phyloP scores from a whole-genome alignment of 768 basidiomycete genomes.

The Lentinula lateritia region DNA sequence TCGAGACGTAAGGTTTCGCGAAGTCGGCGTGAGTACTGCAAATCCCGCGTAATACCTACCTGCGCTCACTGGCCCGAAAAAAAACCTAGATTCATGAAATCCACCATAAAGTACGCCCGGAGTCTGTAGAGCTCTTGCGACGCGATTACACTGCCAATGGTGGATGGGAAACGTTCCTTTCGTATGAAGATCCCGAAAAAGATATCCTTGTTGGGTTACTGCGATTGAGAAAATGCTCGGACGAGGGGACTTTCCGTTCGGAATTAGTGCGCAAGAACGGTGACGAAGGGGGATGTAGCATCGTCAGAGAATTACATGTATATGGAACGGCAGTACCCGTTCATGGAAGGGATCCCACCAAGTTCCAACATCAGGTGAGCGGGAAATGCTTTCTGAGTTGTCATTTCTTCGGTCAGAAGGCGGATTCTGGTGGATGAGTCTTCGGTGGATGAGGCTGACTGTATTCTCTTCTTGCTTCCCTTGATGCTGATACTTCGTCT shows the following conservation, averaged over 20 bases:
- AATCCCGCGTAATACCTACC: not conserved
- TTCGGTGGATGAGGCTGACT: not conserved
- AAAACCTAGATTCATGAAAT: slow-evolving; percentile 87
- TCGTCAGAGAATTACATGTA: slow-evolving; percentile 94
- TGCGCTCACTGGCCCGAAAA: not conserved
- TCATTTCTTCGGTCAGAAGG: not conserved
- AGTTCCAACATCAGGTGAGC: slow-evolving; percentile 89
- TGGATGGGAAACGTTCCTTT: slow-evolving; percentile 99
- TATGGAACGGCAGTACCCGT: slow-evolving; percentile 98
- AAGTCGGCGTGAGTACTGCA: slow-evolving; percentile 78
- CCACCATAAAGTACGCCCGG: slow-evolving; percentile 94
- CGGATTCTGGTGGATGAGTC: not conserved
- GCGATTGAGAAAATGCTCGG: slow-evolving; percentile 89
- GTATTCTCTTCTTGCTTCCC: not conserved
- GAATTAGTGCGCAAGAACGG: slow-evolving; percentile 73
- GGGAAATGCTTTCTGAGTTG: not conserved
- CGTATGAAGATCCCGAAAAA: slow-evolving; percentile 95
- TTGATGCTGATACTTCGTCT: slow-evolving; percentile 3
- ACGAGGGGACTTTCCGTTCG: slow-evolving; percentile 94
- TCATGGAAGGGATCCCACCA: slow-evolving; percentile 94
- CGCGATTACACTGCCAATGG: slow-evolving; percentile 97
- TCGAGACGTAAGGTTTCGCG: slow-evolving; percentile 94
- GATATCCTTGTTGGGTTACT: slow-evolving; percentile 95
- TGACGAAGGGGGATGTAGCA: slow-evolving; percentile 77
- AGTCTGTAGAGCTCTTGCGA: slow-evolving; percentile 90